phyloP scores from a whole-genome alignment of 306 rosid genomes.

The Ormosia semicastrata region DNA sequence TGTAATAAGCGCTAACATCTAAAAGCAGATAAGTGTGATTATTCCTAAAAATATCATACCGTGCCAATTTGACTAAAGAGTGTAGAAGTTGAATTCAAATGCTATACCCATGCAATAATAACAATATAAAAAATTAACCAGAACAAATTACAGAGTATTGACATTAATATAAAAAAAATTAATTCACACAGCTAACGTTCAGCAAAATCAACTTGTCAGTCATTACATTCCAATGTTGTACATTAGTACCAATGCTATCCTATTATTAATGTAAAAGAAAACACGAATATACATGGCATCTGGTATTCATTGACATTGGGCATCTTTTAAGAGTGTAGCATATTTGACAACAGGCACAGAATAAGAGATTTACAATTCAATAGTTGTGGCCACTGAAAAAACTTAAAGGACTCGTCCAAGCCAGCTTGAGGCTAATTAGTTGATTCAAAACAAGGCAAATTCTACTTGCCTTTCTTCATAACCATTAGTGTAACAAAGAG shows the following conservation, averaged over 20 bases:
- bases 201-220: neutral
- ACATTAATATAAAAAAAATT: neutral
- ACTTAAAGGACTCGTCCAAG: constrained; percentile 18
- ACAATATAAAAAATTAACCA: neutral
- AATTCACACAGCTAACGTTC: neutral
- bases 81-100: neutral
- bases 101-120: neutral
- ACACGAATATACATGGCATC: constrained; percentile 28
- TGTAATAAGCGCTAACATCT: no score
- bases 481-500: constrained; percentile 24
- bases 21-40: no score
- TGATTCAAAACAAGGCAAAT: constrained; percentile 29
- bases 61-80: neutral
- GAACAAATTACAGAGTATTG: neutral
- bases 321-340: constrained; percentile 37
- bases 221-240: constrained; percentile 9
- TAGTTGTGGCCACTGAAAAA: constrained; percentile 4
- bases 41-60: no score
- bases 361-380: constrained; percentile 36
- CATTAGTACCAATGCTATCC: neutral
- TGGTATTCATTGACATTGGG: neutral
- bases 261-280: constrained; percentile 30
- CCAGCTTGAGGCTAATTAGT: constrained; percentile 29
- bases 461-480: constrained; percentile 29
- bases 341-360: constrained; percentile 10